Evolutionary conservation across 2,329 filamentous ascomycete genomes (phyloP).

Genomic region (Lachnellula subtilissima): DNA sequence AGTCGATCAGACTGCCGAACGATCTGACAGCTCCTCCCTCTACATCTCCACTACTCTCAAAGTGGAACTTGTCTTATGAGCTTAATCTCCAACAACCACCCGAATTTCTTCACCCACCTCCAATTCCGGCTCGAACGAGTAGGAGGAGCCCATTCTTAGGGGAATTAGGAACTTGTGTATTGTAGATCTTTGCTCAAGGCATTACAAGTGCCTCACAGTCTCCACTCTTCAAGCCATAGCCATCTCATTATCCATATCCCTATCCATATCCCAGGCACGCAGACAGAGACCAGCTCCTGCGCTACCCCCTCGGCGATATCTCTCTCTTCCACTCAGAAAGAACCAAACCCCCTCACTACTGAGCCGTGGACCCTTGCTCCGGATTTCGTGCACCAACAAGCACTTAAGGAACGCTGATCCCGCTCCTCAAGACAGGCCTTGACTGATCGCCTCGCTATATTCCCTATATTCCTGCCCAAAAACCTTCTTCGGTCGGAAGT

Average conservation of each 20-base stretch:
- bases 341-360: constrained; percentile 16
- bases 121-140: constrained; percentile 7
- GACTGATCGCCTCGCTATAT: constrained; percentile 20
- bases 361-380: constrained; percentile 15
- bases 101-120: constrained; percentile 3
- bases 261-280: constrained; percentile 1
- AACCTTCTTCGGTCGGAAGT: constrained; percentile 14
- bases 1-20: constrained; percentile 16
- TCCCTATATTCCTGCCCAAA: constrained; percentile 11
- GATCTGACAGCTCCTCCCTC: constrained; percentile 17
- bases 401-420: constrained; percentile 34
- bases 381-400: constrained; percentile 17
- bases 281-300: constrained; percentile 9
- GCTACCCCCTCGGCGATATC: constrained; percentile 7
- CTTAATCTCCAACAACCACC: constrained; percentile 20
- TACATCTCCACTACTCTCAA: constrained; percentile 9
- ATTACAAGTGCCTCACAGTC: constrained; percentile 12
- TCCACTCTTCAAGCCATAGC: constrained; percentile 11
- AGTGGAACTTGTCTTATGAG: constrained; percentile 22
- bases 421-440: constrained; percentile 17
- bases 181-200: constrained; percentile 25
- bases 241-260: no score
- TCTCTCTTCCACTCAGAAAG: constrained; percentile 15
- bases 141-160: constrained; percentile 9
- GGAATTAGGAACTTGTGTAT: constrained; percentile 10